Base-by-base conservation (phyloP, 805 yeast species). In the Yarrowia sp. region DNA sequence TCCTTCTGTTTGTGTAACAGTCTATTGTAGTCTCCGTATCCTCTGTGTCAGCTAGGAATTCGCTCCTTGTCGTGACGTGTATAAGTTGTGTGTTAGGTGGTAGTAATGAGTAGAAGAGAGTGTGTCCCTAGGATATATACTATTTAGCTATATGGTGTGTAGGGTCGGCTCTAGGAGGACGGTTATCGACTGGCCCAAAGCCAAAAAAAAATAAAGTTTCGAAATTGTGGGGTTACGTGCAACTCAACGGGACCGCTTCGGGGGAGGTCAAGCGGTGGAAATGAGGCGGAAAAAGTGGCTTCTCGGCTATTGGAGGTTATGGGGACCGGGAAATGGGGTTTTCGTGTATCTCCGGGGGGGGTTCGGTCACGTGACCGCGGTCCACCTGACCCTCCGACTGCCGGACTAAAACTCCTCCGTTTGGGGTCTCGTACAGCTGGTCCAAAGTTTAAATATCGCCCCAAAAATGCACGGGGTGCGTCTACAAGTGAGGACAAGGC, bases 151-250 rank as follows among this genome's bases (percentile, higher is more conserved):
- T 33, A 33, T 33, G 8, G 10, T n/a, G 13, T 40, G 15, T 10
- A 14, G 4, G n/a, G 15, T 5, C 61, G 61, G 61, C 61, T 39
- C 46, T 55, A 9, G 61, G 24, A 39, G 44, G 61, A 24, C 61
- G 61, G 61, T 55, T 55, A 55, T 55, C 61, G 61, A 24, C 61
- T 55, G 38, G 38, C 15, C 6, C 10, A n/a, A 15, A 20, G 34
- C 7, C 44, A 39, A 55, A 12, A 7, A 6, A 20, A 53, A 38
- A 20, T 20, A 40, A 24, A 20, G 33, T 55, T 55, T 40, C 9
- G 19, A 4, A 24, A 24, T 55, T 55, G 61, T 55, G 61, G 61
- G 61, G 61, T 55, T 55, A 17, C 46, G 46, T 55, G 50, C 50
- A 46, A 46, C 61, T 55, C 61, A 55, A 55, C 61, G 61, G 38